Conservation (phyloP, 768 basidiomycete species). For the Mycena capillaripes region DNA sequence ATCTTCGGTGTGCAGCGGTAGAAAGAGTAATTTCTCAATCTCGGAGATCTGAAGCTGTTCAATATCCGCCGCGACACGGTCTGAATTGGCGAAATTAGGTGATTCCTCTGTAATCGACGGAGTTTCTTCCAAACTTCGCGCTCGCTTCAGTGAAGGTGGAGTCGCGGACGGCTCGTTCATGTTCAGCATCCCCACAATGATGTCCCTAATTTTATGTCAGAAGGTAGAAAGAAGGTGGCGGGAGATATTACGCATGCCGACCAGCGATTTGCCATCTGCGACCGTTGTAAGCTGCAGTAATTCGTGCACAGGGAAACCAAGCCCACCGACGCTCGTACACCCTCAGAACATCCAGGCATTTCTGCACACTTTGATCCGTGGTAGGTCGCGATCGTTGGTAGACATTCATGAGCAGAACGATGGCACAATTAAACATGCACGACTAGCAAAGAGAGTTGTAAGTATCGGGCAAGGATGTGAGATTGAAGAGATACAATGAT, state of each 20-base stretch:
- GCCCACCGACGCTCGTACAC: slow-evolving; percentile 29
- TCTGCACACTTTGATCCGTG: slow-evolving; percentile 26
- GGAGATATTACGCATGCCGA: slow-evolving; percentile 14
- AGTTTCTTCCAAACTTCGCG: slow-evolving; percentile 2
- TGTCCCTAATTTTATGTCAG: slow-evolving; percentile 25
- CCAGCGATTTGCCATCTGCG: slow-evolving; percentile 32
- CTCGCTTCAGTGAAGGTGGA: slow-evolving; percentile 27
- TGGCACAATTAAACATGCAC: slow-evolving; percentile 26
- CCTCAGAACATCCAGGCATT: slow-evolving; percentile 26
- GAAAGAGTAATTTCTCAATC: slow-evolving; percentile 26
- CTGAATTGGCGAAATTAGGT: slow-evolving; percentile 1
- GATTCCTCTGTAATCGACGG: not conserved
- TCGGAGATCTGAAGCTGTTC: slow-evolving; percentile 16
- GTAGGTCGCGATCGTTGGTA: slow-evolving; percentile 26
- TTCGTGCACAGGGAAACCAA: too few relatives aligned
- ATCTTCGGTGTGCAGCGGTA: slow-evolving; percentile 30
- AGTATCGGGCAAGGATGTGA: not conserved
- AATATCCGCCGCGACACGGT: slow-evolving; percentile 1
- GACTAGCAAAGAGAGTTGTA: slow-evolving; percentile 4
- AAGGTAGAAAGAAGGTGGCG: not conserved
- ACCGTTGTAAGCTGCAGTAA: too few relatives aligned
- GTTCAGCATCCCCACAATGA: slow-evolving; percentile 26
- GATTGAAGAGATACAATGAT: slow-evolving; percentile 5
- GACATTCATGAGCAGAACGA: slow-evolving; percentile 28
- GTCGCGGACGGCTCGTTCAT: not conserved